These are phyloP conservation scores for Aquanectria penicillioides DNA, from an alignment of 2,329 filamentous ascomycete species.

Conservation along the genomic window DNA sequence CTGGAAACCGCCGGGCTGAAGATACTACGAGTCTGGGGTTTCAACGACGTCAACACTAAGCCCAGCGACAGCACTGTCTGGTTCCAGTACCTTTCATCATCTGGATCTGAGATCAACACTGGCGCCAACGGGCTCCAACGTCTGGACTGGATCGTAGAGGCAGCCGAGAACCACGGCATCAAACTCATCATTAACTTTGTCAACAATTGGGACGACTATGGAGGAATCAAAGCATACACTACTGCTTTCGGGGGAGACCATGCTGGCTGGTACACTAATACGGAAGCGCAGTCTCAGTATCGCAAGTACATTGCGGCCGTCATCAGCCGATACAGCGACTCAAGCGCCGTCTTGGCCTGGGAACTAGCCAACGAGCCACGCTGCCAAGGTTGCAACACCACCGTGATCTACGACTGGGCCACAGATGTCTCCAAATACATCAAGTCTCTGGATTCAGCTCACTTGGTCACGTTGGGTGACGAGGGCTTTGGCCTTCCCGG, in stretches of 20 bases:
- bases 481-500: conserved; percentile 59
- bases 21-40: conserved; percentile 70
- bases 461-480: conserved; percentile 71
- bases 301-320: conserved; percentile 62
- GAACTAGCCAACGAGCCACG: conserved; percentile 59
- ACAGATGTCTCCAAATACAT: conserved; percentile 62
- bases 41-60: conserved; percentile 63
- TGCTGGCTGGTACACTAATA: conserved; percentile 66
- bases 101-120: conserved; percentile 67
- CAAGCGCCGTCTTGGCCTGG: conserved; percentile 63
- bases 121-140: conserved; percentile 67
- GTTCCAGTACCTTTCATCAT: conserved; percentile 62
- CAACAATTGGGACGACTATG: conserved; percentile 76
- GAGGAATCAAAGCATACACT: conserved; percentile 71
- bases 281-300: conserved; percentile 65
- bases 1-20: conserved; percentile 62
- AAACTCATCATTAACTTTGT: conserved; percentile 74
- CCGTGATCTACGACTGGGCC: conserved; percentile 63
- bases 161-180: conserved; percentile 67
- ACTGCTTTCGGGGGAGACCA: conserved; percentile 65
- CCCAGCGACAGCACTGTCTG: conserved; percentile 49
- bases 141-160: conserved; percentile 70
- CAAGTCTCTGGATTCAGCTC: conserved; percentile 69
- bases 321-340: conserved; percentile 59
- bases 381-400: conserved; percentile 44